Percentiles rank a stretch among this genome's conserved stretches.
Evolutionary conservation across 1,284 basidiomycete genomes (phyloP).

Genomic region (Trichosporon asahii): DNA sequence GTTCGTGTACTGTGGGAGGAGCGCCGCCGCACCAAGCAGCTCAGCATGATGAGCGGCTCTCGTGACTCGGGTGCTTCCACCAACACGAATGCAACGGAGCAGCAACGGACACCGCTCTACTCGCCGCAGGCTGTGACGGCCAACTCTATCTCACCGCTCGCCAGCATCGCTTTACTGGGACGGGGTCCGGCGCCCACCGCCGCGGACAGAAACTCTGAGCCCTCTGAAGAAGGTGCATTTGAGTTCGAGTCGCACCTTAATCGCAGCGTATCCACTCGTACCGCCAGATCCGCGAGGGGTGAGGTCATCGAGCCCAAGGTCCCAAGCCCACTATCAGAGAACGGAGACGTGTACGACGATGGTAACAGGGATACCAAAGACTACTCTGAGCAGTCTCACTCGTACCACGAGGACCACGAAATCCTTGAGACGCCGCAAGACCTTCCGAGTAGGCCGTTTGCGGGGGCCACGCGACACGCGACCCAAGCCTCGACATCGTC

Average conservation of each 20-base stretch:
- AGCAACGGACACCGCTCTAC: constrained; percentile 1
- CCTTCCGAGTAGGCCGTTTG: constrained; percentile 23
- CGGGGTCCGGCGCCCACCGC: background rate
- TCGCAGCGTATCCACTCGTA: constrained; percentile 41
- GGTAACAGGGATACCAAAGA: background rate
- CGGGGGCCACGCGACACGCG: constrained; percentile 29
- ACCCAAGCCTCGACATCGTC: constrained; percentile 37
- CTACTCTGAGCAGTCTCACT: constrained; percentile 1
- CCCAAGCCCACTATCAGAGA: constrained; percentile 15
- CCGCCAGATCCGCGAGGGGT: constrained; percentile 41
- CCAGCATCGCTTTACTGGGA: background rate
- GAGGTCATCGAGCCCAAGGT: constrained; percentile 18
- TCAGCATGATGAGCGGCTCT: background rate
- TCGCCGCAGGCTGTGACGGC: constrained; percentile 1
- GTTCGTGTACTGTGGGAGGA: constrained; percentile 44
- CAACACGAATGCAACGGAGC: background rate
- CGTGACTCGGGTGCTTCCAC: background rate
- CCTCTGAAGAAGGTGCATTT: constrained; percentile 31
- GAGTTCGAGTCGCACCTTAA: constrained; percentile 47
- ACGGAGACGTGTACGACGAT: background rate
- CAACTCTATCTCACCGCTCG: constrained; percentile 5
- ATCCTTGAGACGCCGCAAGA: background rate
- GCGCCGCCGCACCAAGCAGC: constrained; percentile 25
- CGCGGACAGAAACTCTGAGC: constrained; percentile 1
- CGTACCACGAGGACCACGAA: background rate